These are phyloP conservation scores for Colletotrichum siamense DNA, from an alignment of 2,329 filamentous ascomycete species.

Conservation along the genomic window DNA sequence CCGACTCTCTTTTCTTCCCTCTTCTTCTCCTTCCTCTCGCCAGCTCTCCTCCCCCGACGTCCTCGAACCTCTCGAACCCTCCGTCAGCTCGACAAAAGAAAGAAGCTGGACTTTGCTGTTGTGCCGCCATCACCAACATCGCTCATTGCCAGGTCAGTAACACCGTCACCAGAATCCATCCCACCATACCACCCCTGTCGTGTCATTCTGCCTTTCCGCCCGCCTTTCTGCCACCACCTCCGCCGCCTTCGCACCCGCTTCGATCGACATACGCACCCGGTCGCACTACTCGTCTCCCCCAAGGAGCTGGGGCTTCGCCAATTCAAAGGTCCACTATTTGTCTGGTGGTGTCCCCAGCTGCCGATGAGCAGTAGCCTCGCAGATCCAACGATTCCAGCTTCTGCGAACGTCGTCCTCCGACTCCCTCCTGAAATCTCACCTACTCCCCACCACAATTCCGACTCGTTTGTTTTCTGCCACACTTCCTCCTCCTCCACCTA, in stretches of 20 bases:
- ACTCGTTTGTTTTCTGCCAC: conserved; percentile 18
- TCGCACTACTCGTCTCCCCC: neutral
- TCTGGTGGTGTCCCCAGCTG: conserved; percentile 27
- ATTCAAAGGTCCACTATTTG: conserved; percentile 24
- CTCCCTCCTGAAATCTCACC: conserved; percentile 24
- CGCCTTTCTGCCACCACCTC: neutral
- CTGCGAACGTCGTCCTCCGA: conserved; percentile 20
- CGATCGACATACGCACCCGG: conserved; percentile 11
- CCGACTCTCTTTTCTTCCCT: conserved; percentile 15
- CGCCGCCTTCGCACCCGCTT: conserved; percentile 6
- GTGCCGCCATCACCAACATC: neutral
- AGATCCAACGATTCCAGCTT: conserved; percentile 27
- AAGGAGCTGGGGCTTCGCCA: conserved; percentile 23
- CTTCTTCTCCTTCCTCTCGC: neutral
- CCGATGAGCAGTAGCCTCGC: conserved; percentile 24
- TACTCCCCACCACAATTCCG: conserved; percentile 22
- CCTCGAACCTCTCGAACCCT: neutral
- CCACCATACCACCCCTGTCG: neutral
- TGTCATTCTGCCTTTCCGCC: conserved; percentile 11
- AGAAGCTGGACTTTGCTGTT: conserved; percentile 19
- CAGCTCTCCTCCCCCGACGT: neutral
- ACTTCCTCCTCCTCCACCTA: conserved; percentile 20
- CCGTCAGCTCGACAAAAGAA: conserved; percentile 5
- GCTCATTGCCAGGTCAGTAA: conserved; percentile 16
- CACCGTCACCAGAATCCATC: neutral